A percentile compares a stretch with the other conserved stretches of the same genome.
phyloP scores from a whole-genome alignment of 352 stramenopile genomes.

The Globisporangium alternatum region DNA sequence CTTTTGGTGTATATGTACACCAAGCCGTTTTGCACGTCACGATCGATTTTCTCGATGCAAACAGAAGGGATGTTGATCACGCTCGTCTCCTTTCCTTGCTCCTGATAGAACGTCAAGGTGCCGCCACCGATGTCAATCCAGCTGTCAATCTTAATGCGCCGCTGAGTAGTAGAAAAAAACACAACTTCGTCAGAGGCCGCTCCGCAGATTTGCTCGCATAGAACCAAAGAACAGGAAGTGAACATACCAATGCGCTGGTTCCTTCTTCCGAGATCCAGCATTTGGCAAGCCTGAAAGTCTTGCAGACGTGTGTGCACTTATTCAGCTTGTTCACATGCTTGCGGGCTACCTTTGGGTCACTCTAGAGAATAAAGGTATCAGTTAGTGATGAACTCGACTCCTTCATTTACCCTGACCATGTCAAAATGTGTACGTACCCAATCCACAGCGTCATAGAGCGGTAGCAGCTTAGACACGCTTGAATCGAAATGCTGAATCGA shows the following conservation, averaged over 20 bases:
- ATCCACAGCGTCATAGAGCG: slow-evolving; percentile 31
- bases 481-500: slow-evolving; percentile 25
- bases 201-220: not conserved
- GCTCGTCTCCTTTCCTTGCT: slow-evolving; percentile 30
- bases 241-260: slow-evolving; percentile 24
- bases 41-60: slow-evolving; percentile 39
- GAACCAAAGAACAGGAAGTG: not conserved
- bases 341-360: slow-evolving; percentile 13
- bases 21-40: slow-evolving; percentile 25
- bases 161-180: slow-evolving; percentile 17
- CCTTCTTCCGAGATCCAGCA: slow-evolving; percentile 29
- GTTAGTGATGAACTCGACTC: not conserved
- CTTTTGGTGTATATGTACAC: slow-evolving; percentile 22
- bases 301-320: slow-evolving; percentile 16
- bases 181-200: not conserved
- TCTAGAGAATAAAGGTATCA: slow-evolving; percentile 13
- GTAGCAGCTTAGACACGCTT: slow-evolving; percentile 30
- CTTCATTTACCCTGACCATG: not conserved
- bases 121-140: slow-evolving; percentile 52
- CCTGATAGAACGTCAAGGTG: slow-evolving; percentile 51
- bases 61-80: slow-evolving; percentile 56
- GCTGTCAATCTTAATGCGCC: slow-evolving; percentile 38
- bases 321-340: slow-evolving; percentile 33
- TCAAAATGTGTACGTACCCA: slow-evolving; percentile 28
- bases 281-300: slow-evolving; percentile 26